These are phyloP conservation scores for Fonsecaea nubica DNA, from an alignment of 2,329 filamentous ascomycete genomes.

Conservation along the genomic window DNA sequence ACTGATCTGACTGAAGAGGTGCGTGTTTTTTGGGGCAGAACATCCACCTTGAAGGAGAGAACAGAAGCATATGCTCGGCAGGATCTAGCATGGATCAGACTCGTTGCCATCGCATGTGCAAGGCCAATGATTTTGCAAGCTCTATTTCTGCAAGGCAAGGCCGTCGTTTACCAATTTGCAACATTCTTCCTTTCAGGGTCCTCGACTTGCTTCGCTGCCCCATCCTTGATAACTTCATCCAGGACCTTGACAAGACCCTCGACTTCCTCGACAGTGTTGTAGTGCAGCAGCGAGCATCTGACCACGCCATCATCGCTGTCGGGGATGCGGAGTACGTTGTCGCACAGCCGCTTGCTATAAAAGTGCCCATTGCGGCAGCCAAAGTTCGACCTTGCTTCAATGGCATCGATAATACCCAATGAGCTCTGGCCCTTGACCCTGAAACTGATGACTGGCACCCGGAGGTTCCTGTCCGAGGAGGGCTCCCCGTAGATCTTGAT, in stretches of 20 bases:
- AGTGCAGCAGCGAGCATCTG: conserved; percentile 74
- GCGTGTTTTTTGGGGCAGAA: no score
- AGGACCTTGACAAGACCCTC: conserved; percentile 39
- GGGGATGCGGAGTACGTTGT: conserved; percentile 63
- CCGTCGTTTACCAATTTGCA: conserved; percentile 32
- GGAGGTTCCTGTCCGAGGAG: conserved; percentile 53
- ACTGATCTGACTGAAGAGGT: no score
- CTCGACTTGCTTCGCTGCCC: conserved; percentile 29
- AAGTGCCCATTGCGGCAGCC: conserved; percentile 73
- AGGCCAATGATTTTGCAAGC: neutral
- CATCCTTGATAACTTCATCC: conserved; percentile 39
- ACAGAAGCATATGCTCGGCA: neutral
- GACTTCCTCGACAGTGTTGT: conserved; percentile 62
- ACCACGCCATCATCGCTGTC: conserved; percentile 68
- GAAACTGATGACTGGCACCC: conserved; percentile 73
- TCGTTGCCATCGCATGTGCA: neutral
- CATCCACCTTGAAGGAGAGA: no score
- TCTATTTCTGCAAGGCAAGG: neutral
- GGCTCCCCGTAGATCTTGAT: conserved; percentile 66
- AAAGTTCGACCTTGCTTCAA: conserved; percentile 65
- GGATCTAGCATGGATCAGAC: neutral
- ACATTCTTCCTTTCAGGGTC: conserved; percentile 33
- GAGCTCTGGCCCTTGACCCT: conserved; percentile 64
- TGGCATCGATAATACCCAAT: conserved; percentile 60
- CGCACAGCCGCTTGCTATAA: conserved; percentile 68